Percentiles rank a stretch among this genome's conserved stretches.
Evolutionary conservation across 116 monocot species (phyloP).

Genomic region (Posidonia oceanica): DNA sequence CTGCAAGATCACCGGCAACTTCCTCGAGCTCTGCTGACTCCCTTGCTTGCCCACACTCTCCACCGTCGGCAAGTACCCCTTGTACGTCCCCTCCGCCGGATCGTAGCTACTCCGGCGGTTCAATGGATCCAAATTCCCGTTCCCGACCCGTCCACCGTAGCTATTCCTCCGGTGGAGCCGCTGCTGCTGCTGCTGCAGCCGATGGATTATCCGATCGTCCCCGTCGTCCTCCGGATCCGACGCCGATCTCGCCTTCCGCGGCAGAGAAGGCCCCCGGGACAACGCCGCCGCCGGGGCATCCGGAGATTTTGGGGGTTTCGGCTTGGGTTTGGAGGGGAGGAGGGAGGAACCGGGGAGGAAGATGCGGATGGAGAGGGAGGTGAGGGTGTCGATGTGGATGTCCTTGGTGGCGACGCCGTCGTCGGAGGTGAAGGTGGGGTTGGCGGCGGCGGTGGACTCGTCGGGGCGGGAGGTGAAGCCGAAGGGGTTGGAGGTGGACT

Average conservation of each 20-base stretch:
- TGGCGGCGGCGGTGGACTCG: constrained; percentile 35
- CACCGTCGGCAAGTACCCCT: constrained; percentile 31
- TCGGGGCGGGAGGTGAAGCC: constrained; percentile 36
- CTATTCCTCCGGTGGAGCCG: constrained; percentile 6
- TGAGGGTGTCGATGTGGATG: constrained; percentile 69
- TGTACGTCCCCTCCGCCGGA: constrained; percentile 10
- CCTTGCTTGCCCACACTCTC: background rate
- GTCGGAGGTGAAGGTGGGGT: constrained; percentile 44
- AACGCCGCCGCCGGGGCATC: too few species aligned
- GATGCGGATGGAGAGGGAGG: constrained; percentile 66
- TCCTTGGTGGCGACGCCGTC: constrained; percentile 69
- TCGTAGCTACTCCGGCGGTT: constrained; percentile 26
- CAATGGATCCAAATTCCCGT: background rate
- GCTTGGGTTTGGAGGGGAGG: background rate
- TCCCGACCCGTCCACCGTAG: background rate
- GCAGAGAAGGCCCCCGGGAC: too few species aligned
- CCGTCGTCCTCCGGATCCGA: constrained; percentile 7
- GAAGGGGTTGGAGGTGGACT: constrained; percentile 7
- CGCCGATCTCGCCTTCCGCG: too few species aligned
- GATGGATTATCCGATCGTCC: background rate
- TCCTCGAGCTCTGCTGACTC: background rate
- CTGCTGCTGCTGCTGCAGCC: background rate
- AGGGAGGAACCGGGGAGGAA: constrained; percentile 39
- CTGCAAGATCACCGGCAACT: constrained; percentile 44
- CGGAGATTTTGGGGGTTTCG: background rate